Base-by-base conservation (phyloP, 2,329 filamentous ascomycete genomes). In the Fusarium foetens region DNA sequence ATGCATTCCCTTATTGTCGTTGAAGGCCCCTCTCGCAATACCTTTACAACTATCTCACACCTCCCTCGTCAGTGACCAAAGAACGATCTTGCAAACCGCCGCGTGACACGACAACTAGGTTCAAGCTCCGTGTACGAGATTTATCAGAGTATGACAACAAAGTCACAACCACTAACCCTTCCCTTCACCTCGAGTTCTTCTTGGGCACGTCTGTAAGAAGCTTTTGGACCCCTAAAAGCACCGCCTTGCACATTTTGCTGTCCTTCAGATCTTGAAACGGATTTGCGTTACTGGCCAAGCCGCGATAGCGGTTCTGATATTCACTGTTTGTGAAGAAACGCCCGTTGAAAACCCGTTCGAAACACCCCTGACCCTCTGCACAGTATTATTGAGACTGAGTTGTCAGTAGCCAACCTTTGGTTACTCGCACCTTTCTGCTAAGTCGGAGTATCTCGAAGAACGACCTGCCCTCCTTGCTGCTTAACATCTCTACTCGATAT, bases 21-120 rank as follows among this genome's bases (percentile, higher is more conserved):
- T 64, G 68, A 63, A 63, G 66, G 63, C 70, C 71, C 68, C 66
- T 76, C 69, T 60, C 72, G 38, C 64, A 67, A 60, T 68, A 53
- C 25, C 23, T 53, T 53, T 53, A 76, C 71, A 67, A 68, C 60
- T 61, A 75, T 68, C 61, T 53, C 45, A 60, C 57, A 58, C 31
- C 43, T 73, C 66, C 68, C 74, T 68, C 68, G 71, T 63, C 63
- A 66, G 60, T 60, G 57, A 71, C 63, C 62, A 64, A 53, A 68
- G 58, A 65, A 58, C 49, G 48, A 63, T 63, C 66, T 74, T 70
- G 66, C 70, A 77, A 71, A 70, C 49, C 66, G 25, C 68, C 49
- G 61, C 68, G 51, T 71, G 75, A 70, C 69, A 65, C 63, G 63
- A 70, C 58, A 45, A 31, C 62, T 49, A 64, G 63, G 59, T 61